Base-by-base conservation (phyloP, 768 basidiomycete species). In the Chiua virens region DNA sequence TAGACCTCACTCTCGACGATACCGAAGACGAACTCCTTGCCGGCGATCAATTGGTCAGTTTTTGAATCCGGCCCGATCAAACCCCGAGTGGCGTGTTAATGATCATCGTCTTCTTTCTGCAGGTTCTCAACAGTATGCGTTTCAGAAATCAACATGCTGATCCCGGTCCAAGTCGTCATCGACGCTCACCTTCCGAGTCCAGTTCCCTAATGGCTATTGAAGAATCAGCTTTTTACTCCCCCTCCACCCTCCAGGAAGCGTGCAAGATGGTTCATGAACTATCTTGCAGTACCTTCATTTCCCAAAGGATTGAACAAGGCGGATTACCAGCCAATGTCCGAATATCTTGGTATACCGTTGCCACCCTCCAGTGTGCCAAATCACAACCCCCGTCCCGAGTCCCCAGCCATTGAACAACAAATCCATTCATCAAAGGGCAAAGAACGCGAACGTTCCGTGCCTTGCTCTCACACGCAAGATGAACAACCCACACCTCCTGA, bases 171-270 rank as follows among this genome's bases (percentile, higher is more conserved):
- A 54, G 54, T 22, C 45, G 42, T 36, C n/a, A n/a, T n/a, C 45
- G 5, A 0, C 20, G 23, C 18, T 10, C 9, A 3, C n/a, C 52
- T 17, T 53, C 53, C 15, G 11, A 14, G 14, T 28, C 3, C 15
- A 49, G 51, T 37, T 43, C 68, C 5, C 42, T 56, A 5, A 42
- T 56, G 18, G 45, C 39, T 21, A 38, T 5, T 3, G 47, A 60
- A 20, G 52, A 43, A 8, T 67, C 62, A n/a, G 10, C 64, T 70
- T 37, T 69, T 69, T 42, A 69, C 67, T 0, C 69, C 68, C 22
- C 64, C 67, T 13, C 58, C 60, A 4, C 50, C 36, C 7, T 28
- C 48, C 8, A 58, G 40, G 42, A 53, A 30, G 44, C 66, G 53
- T 1, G 18, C 46, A 3, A 54, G 56, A 14, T 1, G 39, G 7